phyloP scores from a whole-genome alignment of 257 asterid species.

The Coffea eugenioides region DNA sequence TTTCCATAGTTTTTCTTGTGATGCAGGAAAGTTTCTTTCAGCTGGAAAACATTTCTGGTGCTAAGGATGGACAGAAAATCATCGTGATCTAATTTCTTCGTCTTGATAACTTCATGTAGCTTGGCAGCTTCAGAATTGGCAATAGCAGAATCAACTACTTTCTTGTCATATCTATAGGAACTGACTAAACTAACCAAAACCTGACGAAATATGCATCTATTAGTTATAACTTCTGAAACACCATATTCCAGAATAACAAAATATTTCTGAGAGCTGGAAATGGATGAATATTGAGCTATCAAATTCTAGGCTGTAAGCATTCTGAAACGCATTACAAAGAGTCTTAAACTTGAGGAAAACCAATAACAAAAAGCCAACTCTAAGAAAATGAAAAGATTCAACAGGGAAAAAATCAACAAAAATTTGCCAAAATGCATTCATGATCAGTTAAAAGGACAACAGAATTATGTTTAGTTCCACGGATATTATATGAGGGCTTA shows the following conservation, averaged over 20 bases:
- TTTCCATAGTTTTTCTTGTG: slow-evolving; percentile 53
- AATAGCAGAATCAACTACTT: slow-evolving; percentile 42
- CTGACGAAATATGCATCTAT: slow-evolving; percentile 30
- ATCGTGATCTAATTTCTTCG: slow-evolving; percentile 41
- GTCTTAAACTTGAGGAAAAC: neutral
- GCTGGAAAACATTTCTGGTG: slow-evolving; percentile 63
- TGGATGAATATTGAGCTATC: no score
- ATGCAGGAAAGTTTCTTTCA: slow-evolving; percentile 57
- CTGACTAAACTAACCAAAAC: slow-evolving; percentile 61
- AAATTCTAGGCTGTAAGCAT: no score
- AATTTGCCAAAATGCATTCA: no score
- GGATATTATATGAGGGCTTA: neutral
- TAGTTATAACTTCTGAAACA: neutral
- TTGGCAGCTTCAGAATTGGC: slow-evolving; percentile 63
- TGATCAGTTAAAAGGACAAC: no score
- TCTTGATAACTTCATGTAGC: slow-evolving; percentile 45
- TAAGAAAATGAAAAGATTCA: neutral
- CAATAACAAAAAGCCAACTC: neutral
- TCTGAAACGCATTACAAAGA: neutral
- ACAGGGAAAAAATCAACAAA: no score
- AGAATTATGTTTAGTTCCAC: no score
- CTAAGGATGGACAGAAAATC: slow-evolving; percentile 53
- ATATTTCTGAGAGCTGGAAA: no score
- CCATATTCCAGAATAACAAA: no score
- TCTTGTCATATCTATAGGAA: slow-evolving; percentile 65